Evolutionary conservation across 371 early-diverging fungal species (phyloP).

Genomic region (Zopfochytrium polystomum): DNA sequence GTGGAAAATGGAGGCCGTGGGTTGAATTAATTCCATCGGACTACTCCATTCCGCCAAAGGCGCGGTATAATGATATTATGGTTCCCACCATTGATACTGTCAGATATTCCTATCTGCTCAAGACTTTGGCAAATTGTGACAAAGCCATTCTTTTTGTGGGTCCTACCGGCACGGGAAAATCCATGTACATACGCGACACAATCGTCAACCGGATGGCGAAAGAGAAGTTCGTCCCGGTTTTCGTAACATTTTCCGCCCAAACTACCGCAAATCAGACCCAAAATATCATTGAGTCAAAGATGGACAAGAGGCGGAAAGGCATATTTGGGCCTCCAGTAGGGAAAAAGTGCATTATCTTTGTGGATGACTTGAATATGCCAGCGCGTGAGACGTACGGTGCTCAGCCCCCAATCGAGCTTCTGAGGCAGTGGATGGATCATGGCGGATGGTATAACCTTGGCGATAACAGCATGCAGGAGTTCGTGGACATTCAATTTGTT

Average conservation of each 20-base stretch:
- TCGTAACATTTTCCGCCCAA: conserved; percentile 54
- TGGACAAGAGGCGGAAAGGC: conserved; percentile 53
- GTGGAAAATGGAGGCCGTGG: conserved; percentile 45
- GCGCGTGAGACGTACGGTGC: conserved; percentile 51
- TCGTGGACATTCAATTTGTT: conserved; percentile 53
- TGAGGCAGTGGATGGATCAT: conserved; percentile 57
- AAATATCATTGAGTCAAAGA: conserved; percentile 51
- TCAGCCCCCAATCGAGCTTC: conserved; percentile 55
- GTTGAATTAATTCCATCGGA: conserved; percentile 34
- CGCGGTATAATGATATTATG: conserved; percentile 51
- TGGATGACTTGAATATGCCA: conserved; percentile 58
- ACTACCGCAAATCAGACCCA: conserved; percentile 55
- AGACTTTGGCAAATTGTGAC: conserved; percentile 38
- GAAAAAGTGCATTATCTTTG: conserved; percentile 49
- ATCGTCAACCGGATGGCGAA: conserved; percentile 43
- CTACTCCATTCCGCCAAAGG: conserved; percentile 46
- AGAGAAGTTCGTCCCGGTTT: conserved; percentile 44
- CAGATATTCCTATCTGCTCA: conserved; percentile 47
- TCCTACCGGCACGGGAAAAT: conserved; percentile 55
- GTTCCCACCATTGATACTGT: conserved; percentile 55
- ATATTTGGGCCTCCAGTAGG: conserved; percentile 50
- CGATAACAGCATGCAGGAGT: conserved; percentile 47
- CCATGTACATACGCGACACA: conserved; percentile 50
- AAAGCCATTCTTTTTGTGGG: conserved; percentile 52
- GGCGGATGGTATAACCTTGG: conserved; percentile 53